phyloP scores from a whole-genome alignment of 495 filamentous ascomycete genomes.

The Pyrenula massariospora region DNA sequence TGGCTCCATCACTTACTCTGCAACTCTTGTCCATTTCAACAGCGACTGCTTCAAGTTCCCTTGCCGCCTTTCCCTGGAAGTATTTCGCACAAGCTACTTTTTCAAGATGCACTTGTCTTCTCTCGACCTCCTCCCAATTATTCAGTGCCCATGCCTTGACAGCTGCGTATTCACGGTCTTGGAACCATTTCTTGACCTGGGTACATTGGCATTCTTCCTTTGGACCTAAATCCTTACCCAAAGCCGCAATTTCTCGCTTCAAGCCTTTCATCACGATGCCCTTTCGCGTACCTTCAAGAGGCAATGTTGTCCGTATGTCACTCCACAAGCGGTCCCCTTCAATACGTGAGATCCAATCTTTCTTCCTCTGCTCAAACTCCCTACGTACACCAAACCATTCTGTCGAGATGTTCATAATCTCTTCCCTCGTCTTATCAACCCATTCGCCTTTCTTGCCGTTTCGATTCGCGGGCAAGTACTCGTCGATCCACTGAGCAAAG shows the following conservation, averaged over 20 bases:
- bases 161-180: not conserved
- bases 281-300: not conserved
- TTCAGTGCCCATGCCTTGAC: not conserved
- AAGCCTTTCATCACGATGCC: not conserved
- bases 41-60: not conserved
- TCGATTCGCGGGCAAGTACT: slow-evolving; percentile 5
- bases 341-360: not conserved
- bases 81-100: not conserved
- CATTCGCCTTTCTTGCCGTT: not conserved
- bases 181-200: not conserved
- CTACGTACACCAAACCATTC: slow-evolving; percentile 3
- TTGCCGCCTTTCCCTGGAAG: not conserved
- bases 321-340: not conserved
- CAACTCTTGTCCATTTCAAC: not conserved
- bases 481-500: slow-evolving; percentile 10
- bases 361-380: slow-evolving; percentile 4
- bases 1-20: no score
- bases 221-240: not conserved
- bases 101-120: not conserved
- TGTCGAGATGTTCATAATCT: slow-evolving; percentile 4
- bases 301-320: not conserved
- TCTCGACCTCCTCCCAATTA: not conserved
- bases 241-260: not conserved
- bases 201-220: not conserved
- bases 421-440: not conserved